phyloP scores from a whole-genome alignment of 148 eudicot genomes.

The Polygonum maritimum region DNA sequence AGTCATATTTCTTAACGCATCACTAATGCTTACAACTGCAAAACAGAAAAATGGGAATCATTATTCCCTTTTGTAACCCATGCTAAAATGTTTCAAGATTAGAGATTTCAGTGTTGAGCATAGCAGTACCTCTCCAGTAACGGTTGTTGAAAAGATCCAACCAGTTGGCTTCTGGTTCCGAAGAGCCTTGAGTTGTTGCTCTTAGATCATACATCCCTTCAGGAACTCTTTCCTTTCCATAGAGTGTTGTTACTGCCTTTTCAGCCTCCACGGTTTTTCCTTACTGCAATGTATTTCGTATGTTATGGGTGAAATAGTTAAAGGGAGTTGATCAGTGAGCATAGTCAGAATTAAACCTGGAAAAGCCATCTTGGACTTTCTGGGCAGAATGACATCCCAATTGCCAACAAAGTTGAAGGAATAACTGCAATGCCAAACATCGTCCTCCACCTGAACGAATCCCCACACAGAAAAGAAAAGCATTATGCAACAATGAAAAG shows the following conservation, averaged over 20 bases:
- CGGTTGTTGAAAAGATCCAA: conserved; percentile 85
- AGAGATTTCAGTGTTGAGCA: not conserved
- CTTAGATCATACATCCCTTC: conserved; percentile 69
- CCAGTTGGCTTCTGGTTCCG: conserved; percentile 95
- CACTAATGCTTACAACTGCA: conserved; percentile 96
- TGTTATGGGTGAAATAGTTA: not conserved
- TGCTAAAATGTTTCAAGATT: not conserved
- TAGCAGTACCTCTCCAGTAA: conserved; percentile 53
- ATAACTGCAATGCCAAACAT: not conserved
- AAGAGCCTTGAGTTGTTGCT: conserved; percentile 62
- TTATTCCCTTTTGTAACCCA: not conserved
- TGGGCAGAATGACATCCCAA: conserved; percentile 5
- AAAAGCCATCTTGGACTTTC: conserved; percentile 3
- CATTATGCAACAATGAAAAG: too few relatives aligned
- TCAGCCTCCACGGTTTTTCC: conserved; percentile 75
- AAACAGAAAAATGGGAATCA: not conserved
- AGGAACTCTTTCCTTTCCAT: conserved; percentile 71
- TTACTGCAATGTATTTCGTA: conserved; percentile 48
- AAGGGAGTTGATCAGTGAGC: not conserved
- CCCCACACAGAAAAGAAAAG: not conserved
- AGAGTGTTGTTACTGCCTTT: conserved; percentile 43
- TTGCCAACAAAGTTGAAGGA: not conserved
- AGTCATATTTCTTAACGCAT: too few relatives aligned
- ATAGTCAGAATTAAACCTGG: conserved; percentile 3
- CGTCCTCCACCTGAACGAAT: not conserved